Base-by-base conservation (phyloP, 2,329 filamentous ascomycete species). In the Fusarium proliferatum region DNA sequence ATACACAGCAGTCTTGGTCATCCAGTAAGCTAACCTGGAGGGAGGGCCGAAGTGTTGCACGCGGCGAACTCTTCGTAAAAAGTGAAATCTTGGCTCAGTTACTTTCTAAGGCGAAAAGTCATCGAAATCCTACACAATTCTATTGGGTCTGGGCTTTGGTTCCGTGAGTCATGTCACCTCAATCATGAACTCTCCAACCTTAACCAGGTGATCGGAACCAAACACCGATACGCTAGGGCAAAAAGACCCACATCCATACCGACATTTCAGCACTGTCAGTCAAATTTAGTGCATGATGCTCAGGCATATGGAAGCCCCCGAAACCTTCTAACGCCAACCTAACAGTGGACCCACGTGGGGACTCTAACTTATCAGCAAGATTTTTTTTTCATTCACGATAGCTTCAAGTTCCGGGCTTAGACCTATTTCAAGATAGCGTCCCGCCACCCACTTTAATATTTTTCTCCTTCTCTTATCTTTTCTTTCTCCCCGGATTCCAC, bases 341-440 rank as follows among this genome's bases (percentile, higher is more conserved):
- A 64, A 60, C 60, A 58, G 71, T 76, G 72, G 72, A 17, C 74
- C 74, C 74, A 76, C 74, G 71, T 76, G 74, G 69, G 56, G 53
- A 53, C 51, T n/a, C 30, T 38, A 23, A 34, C 21, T 23, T 49
- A 55, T 73, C 67, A 73, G 71, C 67, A 52, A 74, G 63, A 23
- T 8, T 34, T 51, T 51, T 34, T 48, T 46, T 43, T 66, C 68
- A 72, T 73, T 76, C 69, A 76, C 72, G 74, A 76, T 76, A 75
- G 74, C 74, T 70, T 76, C 74, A 72, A n/a, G 19, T 64, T 55
- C 30, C 60, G 69, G 64, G 63, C 28, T 70, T 68, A 71, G 64
- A 62, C 69, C 74, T 73, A 69, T 72, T 53, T 74, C 53, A 51
- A 63, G 67, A 51, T 65, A 74, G 64, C 65, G 56, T 48, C 61